phyloP scores from a whole-genome alignment of 176 grass and related monocot genomes.

The Eragrostis nindensis region DNA sequence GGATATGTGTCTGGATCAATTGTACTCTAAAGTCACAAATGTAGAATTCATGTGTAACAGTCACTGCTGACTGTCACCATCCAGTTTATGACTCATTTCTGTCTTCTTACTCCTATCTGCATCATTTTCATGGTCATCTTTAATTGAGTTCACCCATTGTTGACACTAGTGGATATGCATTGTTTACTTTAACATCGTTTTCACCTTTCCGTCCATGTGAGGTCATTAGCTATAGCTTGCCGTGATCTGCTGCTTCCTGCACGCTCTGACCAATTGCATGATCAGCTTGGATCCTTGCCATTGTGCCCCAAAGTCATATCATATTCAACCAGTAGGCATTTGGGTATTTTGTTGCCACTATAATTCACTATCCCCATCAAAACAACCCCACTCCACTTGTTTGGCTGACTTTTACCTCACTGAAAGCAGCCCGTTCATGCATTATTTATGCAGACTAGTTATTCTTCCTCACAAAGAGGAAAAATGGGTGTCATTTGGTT shows the following conservation, averaged over 20 bases:
- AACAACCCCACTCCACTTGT: conserved; percentile 15
- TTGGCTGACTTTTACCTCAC: neutral
- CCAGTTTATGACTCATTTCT: neutral
- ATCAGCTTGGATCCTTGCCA: neutral
- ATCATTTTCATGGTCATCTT: no score
- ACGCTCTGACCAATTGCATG: conserved; percentile 3
- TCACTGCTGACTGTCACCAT: no score
- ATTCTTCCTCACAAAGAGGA: neutral
- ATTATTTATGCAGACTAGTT: neutral
- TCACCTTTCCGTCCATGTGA: conserved; percentile 19
- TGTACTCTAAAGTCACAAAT: no score
- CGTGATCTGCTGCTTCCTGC: neutral
- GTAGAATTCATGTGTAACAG: no score
- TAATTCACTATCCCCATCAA: conserved; percentile 44
- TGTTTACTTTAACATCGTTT: conserved; percentile 28
- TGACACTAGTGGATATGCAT: conserved; percentile 25
- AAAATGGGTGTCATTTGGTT: no score
- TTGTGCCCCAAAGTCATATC: neutral
- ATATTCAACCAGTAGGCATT: neutral
- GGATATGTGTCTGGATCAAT: no score
- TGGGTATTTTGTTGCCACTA: neutral
- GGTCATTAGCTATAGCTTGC: conserved; percentile 6
- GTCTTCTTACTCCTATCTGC: neutral
- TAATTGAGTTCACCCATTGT: conserved; percentile 2
- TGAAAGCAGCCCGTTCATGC: neutral